A percentile compares a stretch with the other conserved stretches of the same genome.
Conservation (phyloP, 2,329 filamentous ascomycete genomes). For the Exophiala spinifera region DNA sequence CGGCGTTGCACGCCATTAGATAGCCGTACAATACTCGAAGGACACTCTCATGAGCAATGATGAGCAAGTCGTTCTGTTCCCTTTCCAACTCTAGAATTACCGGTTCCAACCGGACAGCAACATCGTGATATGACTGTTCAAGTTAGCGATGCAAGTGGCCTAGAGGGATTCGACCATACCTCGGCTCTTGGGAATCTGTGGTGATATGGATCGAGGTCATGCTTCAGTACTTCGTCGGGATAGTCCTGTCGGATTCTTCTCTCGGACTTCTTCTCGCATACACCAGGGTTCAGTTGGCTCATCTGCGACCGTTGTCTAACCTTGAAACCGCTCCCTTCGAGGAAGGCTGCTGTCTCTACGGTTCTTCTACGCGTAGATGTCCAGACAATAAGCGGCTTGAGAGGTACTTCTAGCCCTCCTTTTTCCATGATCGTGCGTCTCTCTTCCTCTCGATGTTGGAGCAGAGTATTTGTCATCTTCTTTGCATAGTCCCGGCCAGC, state of each 20-base stretch:
- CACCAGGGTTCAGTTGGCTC: constrained; percentile 94
- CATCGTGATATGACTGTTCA: constrained; percentile 86
- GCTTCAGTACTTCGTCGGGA: constrained; percentile 87
- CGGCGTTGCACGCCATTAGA: constrained; percentile 95
- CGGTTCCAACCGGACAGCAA: constrained; percentile 94
- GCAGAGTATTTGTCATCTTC: constrained; percentile 79
- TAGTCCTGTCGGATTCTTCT: constrained; percentile 74
- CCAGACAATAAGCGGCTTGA: constrained; percentile 87
- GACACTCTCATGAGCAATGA: constrained; percentile 98
- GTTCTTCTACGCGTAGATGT: constrained; percentile 88
- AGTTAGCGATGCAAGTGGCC: constrained; percentile 5
- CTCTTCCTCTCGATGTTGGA: constrained; percentile 81
- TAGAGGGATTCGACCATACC: constrained; percentile 46
- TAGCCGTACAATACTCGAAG: constrained; percentile 95
- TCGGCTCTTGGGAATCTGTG: constrained; percentile 94
- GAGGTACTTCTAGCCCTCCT: constrained; percentile 63
- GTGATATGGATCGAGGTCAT: constrained; percentile 92
- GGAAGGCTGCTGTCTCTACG: constrained; percentile 79
- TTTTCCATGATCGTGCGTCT: constrained; percentile 65
- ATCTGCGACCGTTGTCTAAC: constrained; percentile 91
- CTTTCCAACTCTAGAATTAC: constrained; percentile 97
- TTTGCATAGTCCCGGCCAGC: constrained; percentile 76
- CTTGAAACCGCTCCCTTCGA: constrained; percentile 77
- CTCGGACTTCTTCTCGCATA: constrained; percentile 92
- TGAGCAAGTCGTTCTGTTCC: constrained; percentile 94